Evolutionary conservation across 768 basidiomycete species (phyloP), one percentile per base, ranked within the genome.

Genomic region (Gelatoporia subvermispora): DNA sequence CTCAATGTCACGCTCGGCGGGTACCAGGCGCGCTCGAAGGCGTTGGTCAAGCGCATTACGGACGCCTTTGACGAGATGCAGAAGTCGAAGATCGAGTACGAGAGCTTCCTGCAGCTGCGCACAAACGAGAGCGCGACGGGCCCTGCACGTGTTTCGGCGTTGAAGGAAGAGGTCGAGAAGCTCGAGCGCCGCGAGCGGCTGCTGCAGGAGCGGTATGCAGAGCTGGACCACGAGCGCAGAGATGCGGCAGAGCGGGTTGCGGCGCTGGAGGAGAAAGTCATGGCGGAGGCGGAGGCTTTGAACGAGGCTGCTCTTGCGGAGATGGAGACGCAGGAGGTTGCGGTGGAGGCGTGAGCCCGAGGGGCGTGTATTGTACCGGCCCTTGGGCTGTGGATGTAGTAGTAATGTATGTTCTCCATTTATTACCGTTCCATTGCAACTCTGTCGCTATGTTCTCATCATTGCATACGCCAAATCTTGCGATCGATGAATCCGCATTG

Each of bases 1-100:
- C 78, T 98, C 9, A 77, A 74, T 8, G 81, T 93, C 49, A 78
- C 79, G 13, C 79, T 98, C 2, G 93, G 93, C n/a, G 96, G 96
- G 8, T 98, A 98, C 65, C 81, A 89, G 61, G 76, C 78, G 35
- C 81, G 94, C 9, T 82, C 82, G 23, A 75, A 75, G 59, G 77
- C 79, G 35, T 73, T 93, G 2, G 66, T 75, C 15, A 81, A 78
- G 64, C 81, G 84, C 2, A 62, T 90, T 39, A 72, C 70, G 2
- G 78, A 81, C 23, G 78, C 82, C 1, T 91, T 90, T 63, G 80
- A 79, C 28, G 85, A 85, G 56, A 72, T 93, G 24, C 77, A 84
- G 48, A 74, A 73, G 60, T 74, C 74, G 17, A 72, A 85, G 59
- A 55, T 85, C 24, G 92, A 95, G 37, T 71, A 85, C 54, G 84